A percentile compares a stretch with the other conserved stretches of the same genome.
Conservation (phyloP, 495 filamentous ascomycete species). For the Aspergillus baeticus region DNA sequence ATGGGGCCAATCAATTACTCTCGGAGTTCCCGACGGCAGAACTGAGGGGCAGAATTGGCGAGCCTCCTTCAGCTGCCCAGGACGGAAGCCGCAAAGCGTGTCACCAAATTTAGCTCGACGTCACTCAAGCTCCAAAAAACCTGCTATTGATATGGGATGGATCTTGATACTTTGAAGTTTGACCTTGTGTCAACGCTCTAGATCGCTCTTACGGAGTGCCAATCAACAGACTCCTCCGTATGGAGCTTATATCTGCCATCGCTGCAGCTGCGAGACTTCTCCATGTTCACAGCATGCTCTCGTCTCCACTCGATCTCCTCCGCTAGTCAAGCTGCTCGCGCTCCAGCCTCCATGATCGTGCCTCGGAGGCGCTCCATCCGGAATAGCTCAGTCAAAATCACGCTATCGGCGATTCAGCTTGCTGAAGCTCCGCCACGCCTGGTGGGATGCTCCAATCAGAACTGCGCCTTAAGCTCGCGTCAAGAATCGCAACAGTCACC, state of each 20-base stretch:
- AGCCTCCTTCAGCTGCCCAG: neutral
- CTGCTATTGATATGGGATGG: too few relatives aligned
- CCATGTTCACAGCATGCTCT: too few relatives aligned
- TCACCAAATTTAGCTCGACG: neutral
- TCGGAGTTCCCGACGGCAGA: conserved; percentile 7
- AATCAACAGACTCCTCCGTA: neutral
- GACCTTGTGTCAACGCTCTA: neutral
- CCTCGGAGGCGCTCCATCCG: neutral
- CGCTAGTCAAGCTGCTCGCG: neutral
- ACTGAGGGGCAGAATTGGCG: neutral
- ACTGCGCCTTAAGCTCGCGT: neutral
- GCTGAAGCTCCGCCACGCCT: conserved; percentile 1
- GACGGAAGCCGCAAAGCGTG: neutral
- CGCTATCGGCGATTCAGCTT: neutral
- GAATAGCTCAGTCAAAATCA: conserved; percentile 5
- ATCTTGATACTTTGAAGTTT: too few relatives aligned
- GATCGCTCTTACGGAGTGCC: neutral
- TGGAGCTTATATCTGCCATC: neutral
- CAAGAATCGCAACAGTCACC: conserved; percentile 1
- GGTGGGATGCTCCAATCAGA: conserved; percentile 6
- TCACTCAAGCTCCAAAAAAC: neutral
- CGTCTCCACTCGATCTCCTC: conserved; percentile 1
- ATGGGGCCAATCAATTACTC: neutral
- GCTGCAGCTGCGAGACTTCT: too few relatives aligned
- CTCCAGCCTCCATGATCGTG: neutral